A percentile compares a stretch with the other conserved stretches of the same genome.
phyloP scores from a whole-genome alignment of 768 basidiomycete genomes.

The Xerocomus spinulosus region DNA sequence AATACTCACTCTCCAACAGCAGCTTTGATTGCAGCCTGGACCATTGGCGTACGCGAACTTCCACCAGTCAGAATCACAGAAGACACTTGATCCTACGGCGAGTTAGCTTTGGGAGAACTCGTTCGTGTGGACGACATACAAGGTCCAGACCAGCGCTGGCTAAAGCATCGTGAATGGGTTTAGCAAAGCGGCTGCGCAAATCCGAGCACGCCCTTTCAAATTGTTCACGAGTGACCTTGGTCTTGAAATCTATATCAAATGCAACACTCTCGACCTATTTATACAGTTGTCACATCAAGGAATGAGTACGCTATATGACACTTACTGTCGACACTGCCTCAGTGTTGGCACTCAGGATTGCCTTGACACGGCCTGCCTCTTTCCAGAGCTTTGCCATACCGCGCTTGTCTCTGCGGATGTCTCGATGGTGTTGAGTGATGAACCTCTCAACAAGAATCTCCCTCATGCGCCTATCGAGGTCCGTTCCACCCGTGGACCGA shows the following conservation, averaged over 20 bases:
- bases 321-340: slow-evolving; percentile 71
- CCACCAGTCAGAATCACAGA: slow-evolving; percentile 95
- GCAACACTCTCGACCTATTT: slow-evolving; percentile 84
- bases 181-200: slow-evolving; percentile 54
- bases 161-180: slow-evolving; percentile 74
- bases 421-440: slow-evolving; percentile 61
- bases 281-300: slow-evolving; percentile 3
- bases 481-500: slow-evolving; percentile 69
- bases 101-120: neutral
- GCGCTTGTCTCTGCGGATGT: slow-evolving; percentile 67
- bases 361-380: slow-evolving; percentile 88
- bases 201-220: slow-evolving; percentile 76
- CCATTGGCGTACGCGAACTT: slow-evolving; percentile 84
- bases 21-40: slow-evolving; percentile 74
- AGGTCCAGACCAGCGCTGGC: slow-evolving; percentile 59
- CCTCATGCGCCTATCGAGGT: slow-evolving; percentile 77
- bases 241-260: slow-evolving; percentile 86
- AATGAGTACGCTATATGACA: neutral
- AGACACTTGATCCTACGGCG: slow-evolving; percentile 64
- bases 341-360: slow-evolving; percentile 87
- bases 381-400: slow-evolving; percentile 94
- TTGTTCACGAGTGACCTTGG: slow-evolving; percentile 68
- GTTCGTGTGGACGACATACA: slow-evolving; percentile 36
- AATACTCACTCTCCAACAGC: slow-evolving; percentile 71
- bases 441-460: slow-evolving; percentile 77